phyloP scores from a whole-genome alignment of 1,284 basidiomycete genomes.

The Tilletia caries region DNA sequence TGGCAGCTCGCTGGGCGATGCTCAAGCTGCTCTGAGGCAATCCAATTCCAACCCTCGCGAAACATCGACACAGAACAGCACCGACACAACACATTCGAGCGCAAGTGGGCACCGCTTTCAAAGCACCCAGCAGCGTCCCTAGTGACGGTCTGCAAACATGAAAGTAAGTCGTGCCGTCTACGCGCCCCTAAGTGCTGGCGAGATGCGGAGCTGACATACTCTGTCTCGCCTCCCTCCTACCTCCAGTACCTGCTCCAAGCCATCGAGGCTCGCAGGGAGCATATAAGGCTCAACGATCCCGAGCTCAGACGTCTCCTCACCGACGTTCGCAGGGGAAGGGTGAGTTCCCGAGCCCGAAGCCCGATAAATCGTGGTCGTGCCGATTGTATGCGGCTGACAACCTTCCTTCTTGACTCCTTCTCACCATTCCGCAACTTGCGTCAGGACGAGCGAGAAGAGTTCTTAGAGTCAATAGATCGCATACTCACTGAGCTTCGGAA shows the following conservation, averaged over 20 bases:
- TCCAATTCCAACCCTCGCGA: too few species aligned
- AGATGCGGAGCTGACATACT: background rate
- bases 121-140: background rate
- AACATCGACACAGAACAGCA: too few species aligned
- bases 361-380: background rate
- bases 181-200: background rate
- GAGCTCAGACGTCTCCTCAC: conserved; percentile 46
- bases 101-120: too few species aligned
- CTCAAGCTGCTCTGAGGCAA: too few species aligned
- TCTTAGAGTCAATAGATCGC: conserved; percentile 50
- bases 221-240: background rate
- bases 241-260: conserved; percentile 50
- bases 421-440: background rate
- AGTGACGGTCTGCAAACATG: background rate
- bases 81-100: too few species aligned
- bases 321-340: conserved; percentile 42
- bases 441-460: conserved; percentile 48
- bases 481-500: conserved; percentile 50
- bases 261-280: conserved; percentile 44
- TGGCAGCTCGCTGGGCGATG: too few species aligned
- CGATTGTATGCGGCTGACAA: background rate
- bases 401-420: too few species aligned
- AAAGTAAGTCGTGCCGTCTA: background rate
- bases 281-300: conserved; percentile 40
- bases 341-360: conserved; percentile 19